phyloP scores from a whole-genome alignment of 2,329 filamentous ascomycete genomes.

The Claviceps sorghi region DNA sequence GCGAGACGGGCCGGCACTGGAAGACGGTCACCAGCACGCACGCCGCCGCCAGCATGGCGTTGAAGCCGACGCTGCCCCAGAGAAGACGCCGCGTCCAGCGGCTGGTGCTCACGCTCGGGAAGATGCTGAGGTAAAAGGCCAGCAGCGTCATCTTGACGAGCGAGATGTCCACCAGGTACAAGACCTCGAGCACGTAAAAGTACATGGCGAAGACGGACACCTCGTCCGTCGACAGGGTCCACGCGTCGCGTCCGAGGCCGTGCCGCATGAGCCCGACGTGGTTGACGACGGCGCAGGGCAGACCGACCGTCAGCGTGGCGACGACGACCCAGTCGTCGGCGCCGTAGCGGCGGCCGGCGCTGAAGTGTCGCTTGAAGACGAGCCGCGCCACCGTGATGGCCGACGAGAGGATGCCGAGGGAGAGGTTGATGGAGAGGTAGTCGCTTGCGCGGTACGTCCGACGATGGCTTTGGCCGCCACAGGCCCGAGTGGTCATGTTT shows the following conservation, averaged over 20 bases:
- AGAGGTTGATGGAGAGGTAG: conserved; percentile 1
- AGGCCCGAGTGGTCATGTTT: conserved; percentile 2
- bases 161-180: conserved; percentile 30
- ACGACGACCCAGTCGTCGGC: conserved; percentile 20
- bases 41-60: conserved; percentile 19
- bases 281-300: conserved; percentile 16
- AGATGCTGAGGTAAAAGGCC: conserved; percentile 37
- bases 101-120: conserved; percentile 22
- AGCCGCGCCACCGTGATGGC: conserved; percentile 23
- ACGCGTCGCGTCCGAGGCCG: conserved; percentile 31
- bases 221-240: conserved; percentile 24
- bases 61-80: conserved; percentile 23
- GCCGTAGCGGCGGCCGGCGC: conserved; percentile 14
- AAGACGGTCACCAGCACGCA: conserved; percentile 29
- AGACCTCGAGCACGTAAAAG: conserved; percentile 24
- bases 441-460: neutral
- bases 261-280: conserved; percentile 15
- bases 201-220: conserved; percentile 26
- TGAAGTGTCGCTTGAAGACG: conserved; percentile 13
- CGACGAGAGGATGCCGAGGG: conserved; percentile 15
- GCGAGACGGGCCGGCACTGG: conserved; percentile 32
- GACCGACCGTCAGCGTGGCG: conserved; percentile 11
- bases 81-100: conserved; percentile 17
- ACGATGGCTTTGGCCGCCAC: neutral
- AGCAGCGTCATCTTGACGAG: conserved; percentile 34